phyloP scores from a whole-genome alignment of 1,284 basidiomycete species.

The Earliella scabrosa region DNA sequence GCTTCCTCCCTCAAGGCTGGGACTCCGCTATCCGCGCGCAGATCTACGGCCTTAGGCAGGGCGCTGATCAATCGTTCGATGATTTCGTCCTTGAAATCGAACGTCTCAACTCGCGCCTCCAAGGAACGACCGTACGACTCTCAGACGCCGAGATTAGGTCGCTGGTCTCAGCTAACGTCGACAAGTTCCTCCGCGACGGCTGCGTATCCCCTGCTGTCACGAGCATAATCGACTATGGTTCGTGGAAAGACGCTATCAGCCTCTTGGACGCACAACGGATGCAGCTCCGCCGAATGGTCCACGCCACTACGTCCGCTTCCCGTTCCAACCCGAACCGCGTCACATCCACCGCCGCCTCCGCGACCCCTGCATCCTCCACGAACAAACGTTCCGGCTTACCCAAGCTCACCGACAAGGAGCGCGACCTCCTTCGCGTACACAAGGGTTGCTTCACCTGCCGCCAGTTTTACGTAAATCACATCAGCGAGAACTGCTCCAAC shows the following conservation, averaged over 20 bases:
- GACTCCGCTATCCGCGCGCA: neutral
- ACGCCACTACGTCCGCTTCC: neutral
- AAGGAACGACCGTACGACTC: neutral
- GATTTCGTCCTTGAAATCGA: constrained; percentile 1
- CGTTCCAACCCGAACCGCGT: neutral
- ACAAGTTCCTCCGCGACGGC: no score
- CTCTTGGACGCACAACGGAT: neutral
- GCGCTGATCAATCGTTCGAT: neutral
- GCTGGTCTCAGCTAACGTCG: neutral
- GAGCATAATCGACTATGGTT: neutral
- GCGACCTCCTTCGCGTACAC: neutral
- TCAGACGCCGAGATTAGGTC: no score
- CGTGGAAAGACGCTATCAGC: neutral
- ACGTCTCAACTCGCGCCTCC: constrained; percentile 1
- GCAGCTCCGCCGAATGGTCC: neutral
- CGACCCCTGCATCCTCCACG: neutral
- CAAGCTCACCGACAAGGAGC: neutral
- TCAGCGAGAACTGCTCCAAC: neutral
- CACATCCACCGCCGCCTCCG: neutral
- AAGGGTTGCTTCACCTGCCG: constrained; percentile 10
- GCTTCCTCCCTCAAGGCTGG: neutral
- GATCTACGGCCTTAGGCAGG: neutral
- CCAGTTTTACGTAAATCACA: neutral
- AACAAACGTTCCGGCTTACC: no score
- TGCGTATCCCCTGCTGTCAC: no score